These are phyloP conservation scores for Fusarium sp. DNA, from an alignment of 2,329 filamentous ascomycete genomes.

Conservation along the genomic window DNA sequence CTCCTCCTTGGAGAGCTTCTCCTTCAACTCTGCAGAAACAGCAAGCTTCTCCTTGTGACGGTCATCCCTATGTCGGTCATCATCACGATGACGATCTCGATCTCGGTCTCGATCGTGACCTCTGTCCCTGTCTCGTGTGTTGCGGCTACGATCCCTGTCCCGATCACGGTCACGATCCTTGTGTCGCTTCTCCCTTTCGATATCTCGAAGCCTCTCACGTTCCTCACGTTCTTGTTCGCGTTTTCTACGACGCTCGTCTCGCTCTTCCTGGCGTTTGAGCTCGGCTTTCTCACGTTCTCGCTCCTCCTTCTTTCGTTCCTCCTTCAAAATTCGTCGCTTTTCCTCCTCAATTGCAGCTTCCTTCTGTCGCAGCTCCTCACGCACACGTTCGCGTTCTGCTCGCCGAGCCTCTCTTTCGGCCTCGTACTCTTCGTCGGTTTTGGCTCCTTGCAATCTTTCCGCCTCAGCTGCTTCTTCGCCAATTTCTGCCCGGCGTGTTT, in stretches of 20 bases:
- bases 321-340: constrained; percentile 67
- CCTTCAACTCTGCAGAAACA: constrained; percentile 61
- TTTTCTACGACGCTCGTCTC: constrained; percentile 62
- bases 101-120: constrained; percentile 49
- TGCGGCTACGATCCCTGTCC: constrained; percentile 51
- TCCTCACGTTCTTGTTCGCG: constrained; percentile 68
- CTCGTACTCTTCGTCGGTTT: constrained; percentile 80
- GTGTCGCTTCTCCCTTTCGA: constrained; percentile 56
- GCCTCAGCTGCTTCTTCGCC: constrained; percentile 75
- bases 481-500: constrained; percentile 74
- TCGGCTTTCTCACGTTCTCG: constrained; percentile 63
- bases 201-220: constrained; percentile 60
- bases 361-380: constrained; percentile 69
- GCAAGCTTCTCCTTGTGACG: constrained; percentile 53
- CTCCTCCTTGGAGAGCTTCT: constrained; percentile 69
- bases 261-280: constrained; percentile 62
- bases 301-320: constrained; percentile 65
- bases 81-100: constrained; percentile 44
- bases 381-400: constrained; percentile 70
- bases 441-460: constrained; percentile 73
- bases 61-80: constrained; percentile 49
- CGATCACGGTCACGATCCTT: constrained; percentile 55
- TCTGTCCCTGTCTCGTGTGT: constrained; percentile 47
- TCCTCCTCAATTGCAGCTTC: constrained; percentile 72
- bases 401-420: constrained; percentile 72